Percentiles rank a stretch among this genome's conserved stretches.
These are phyloP conservation scores for Yamadazyma sp. DNA, from an alignment of 1,139 yeast species.

Conservation along the genomic window DNA sequence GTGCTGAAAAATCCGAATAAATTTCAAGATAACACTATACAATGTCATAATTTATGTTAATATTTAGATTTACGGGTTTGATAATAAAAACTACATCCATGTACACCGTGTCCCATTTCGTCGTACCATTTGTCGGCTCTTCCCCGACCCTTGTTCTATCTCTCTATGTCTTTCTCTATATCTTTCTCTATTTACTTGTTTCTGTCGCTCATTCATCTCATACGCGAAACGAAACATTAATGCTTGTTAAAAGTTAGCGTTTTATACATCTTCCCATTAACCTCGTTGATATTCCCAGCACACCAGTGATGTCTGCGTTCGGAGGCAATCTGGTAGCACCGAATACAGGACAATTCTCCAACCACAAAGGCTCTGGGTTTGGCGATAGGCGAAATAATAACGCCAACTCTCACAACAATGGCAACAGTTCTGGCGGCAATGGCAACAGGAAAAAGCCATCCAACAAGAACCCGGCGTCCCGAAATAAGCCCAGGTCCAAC, in stretches of 20 bases:
- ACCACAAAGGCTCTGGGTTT: constrained; percentile 5
- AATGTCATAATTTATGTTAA: constrained; percentile 14
- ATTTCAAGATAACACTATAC: constrained; percentile 12
- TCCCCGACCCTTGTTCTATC: too few relatives aligned
- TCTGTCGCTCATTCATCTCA: too few relatives aligned
- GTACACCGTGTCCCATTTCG: too few relatives aligned
- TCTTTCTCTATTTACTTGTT: too few relatives aligned
- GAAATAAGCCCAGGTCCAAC: constrained; percentile 2
- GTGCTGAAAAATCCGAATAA: constrained; percentile 44
- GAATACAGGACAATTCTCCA: constrained; percentile 4
- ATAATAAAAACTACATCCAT: constrained; percentile 8
- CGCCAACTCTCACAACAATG: constrained; percentile 1
- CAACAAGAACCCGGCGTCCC: constrained; percentile 4
- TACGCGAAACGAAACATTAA: background rate
- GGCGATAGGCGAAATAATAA: constrained; percentile 6
- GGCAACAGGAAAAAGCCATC: constrained; percentile 12
- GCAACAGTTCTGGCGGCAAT: background rate
- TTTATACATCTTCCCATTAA: background rate
- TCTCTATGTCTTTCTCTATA: too few relatives aligned
- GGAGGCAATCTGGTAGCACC: constrained; percentile 18
- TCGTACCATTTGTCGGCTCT: too few relatives aligned
- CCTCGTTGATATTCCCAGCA: background rate
- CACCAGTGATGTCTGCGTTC: constrained; percentile 22
- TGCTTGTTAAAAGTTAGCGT: too few relatives aligned
- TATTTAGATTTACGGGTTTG: constrained; percentile 14